Evolutionary conservation across 106 monocot genomes (phyloP), one percentile per base, ranked within the genome.

Genomic region (Dactylorhiza incarnata): DNA sequence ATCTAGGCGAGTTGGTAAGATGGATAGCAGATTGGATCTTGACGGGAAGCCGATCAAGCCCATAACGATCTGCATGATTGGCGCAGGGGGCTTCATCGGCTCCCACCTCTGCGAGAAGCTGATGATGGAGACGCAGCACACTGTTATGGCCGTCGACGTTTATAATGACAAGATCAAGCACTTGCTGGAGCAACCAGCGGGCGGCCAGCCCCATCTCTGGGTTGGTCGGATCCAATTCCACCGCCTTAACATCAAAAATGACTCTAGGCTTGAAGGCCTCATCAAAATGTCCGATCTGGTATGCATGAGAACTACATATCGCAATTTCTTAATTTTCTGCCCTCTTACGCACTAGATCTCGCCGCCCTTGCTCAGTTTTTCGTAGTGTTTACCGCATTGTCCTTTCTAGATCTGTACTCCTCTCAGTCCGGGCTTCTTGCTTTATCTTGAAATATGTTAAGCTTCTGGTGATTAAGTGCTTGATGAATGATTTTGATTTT

Each of bases 231-330:
- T 87, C 83, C 81, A 85, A 37, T 90, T 90, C 83, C 90, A 90
- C 81, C 83, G 90, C 63, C 82, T 90, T 80, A 90, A 90, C 87
- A 90, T 90, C 77, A 90, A 90, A 81, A 81, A 87, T 73, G 90
- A 90, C 61, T 81, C 87, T 77, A 79, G 90, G 55, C 90, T 90
- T 56, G 90, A 90, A 51, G 87, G 87, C 49, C 90, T 90, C 76
- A 90, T 90, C 87, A 90, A 90, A 74, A 78, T 74, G 52, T 82
- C 90, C 16, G 90, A 90, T 83, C 90, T 90, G 83, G 85, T 81
- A 45, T 25, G 53, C 49, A n/a, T 2, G 20, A 45, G 67, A 55
- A 46, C 16, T 19, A 12, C 52, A 11, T 73, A 29, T 75, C 45
- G 49, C 48, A 1, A 62, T 66, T n/a, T 46, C 17, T 23, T 51